Evolutionary conservation across 495 filamentous ascomycete genomes (phyloP).

Genomic region (Pseudevernia furfuracea): DNA sequence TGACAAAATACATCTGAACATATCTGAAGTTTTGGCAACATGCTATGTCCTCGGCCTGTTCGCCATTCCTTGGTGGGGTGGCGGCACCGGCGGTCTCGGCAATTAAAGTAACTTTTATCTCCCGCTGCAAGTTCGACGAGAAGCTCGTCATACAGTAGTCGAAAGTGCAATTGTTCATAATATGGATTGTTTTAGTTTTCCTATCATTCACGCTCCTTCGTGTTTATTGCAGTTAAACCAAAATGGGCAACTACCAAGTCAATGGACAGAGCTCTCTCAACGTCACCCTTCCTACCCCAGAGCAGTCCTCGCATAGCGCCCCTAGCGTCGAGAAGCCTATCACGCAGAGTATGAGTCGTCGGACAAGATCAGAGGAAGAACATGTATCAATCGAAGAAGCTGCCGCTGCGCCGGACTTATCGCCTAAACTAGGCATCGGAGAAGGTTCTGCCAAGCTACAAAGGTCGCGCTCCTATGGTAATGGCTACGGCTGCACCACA

Average conservation of each 20-base stretch:
- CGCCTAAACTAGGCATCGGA: background rate
- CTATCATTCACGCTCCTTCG: background rate
- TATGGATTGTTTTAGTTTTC: background rate
- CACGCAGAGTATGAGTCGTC: background rate
- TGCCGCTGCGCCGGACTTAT: background rate
- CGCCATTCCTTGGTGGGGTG: too few species aligned
- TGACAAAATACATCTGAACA: background rate
- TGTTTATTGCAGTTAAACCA: background rate
- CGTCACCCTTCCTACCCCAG: constrained; percentile 5
- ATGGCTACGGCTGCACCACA: constrained; percentile 19
- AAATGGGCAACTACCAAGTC: background rate
- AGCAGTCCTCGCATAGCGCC: background rate
- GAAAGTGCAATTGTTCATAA: background rate
- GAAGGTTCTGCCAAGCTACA: background rate
- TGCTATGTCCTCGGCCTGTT: too few species aligned
- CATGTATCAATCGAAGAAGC: background rate
- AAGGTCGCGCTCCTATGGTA: constrained; percentile 17
- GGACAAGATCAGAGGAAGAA: background rate
- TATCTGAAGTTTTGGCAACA: too few species aligned
- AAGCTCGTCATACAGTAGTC: background rate
- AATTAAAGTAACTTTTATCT: background rate
- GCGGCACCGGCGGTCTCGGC: background rate
- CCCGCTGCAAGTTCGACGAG: background rate
- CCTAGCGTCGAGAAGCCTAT: background rate
- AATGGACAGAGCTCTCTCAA: background rate